phyloP scores from a whole-genome alignment of 2,329 filamentous ascomycete species.

The Rhinocladiella mackenziei region DNA sequence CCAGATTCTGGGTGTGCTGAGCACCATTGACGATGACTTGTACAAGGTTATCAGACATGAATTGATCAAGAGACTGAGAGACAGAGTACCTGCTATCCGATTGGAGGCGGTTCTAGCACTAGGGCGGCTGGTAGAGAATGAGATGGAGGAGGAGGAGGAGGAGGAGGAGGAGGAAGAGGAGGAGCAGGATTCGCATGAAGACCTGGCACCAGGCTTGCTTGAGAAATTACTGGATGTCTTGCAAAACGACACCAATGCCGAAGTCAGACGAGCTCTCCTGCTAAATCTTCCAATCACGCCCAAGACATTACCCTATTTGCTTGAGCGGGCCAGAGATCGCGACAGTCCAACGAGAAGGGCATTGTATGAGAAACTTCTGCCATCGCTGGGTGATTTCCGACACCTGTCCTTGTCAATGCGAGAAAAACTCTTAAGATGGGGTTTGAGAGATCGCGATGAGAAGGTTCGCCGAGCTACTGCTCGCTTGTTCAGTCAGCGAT shows the following conservation, averaged over 20 bases:
- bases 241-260: slow-evolving; percentile 89
- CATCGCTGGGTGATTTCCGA: slow-evolving; percentile 86
- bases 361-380: slow-evolving; percentile 81
- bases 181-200: slow-evolving; percentile 54
- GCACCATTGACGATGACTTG: slow-evolving; percentile 85
- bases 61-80: slow-evolving; percentile 77
- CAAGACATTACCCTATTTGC: slow-evolving; percentile 74
- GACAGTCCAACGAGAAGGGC: slow-evolving; percentile 79
- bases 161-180: slow-evolving; percentile 55
- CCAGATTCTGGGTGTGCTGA: slow-evolving; percentile 86
- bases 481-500: slow-evolving; percentile 86
- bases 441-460: slow-evolving; percentile 87
- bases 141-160: slow-evolving; percentile 59
- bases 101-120: slow-evolving; percentile 88
- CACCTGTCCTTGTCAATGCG: slow-evolving; percentile 89
- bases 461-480: slow-evolving; percentile 88
- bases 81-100: slow-evolving; percentile 90
- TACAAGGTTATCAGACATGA: slow-evolving; percentile 78
- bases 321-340: slow-evolving; percentile 85
- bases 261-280: slow-evolving; percentile 82
- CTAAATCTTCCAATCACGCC: slow-evolving; percentile 86
- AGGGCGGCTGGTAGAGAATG: slow-evolving; percentile 75
- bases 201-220: slow-evolving; percentile 64
- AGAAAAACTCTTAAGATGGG: slow-evolving; percentile 93
- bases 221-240: slow-evolving; percentile 82